phyloP scores from a whole-genome alignment of 2,329 filamentous ascomycete species.

The Pseudocercospora musae region DNA sequence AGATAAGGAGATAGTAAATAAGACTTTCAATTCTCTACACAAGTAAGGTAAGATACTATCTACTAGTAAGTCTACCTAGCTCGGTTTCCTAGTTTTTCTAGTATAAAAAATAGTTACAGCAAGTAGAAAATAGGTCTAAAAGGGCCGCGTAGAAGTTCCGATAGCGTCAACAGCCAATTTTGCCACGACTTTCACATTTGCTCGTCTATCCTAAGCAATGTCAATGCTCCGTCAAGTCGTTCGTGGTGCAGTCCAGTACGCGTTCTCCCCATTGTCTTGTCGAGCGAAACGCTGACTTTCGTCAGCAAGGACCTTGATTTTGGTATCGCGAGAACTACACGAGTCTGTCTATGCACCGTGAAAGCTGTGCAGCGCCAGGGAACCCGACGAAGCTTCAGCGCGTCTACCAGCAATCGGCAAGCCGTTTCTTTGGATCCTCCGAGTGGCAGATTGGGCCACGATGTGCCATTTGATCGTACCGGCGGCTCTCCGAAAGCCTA shows the following conservation, averaged over 20 bases:
- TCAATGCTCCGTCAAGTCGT: not conserved
- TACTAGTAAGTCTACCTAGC: no score
- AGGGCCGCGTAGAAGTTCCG: no score
- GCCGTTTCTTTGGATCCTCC: not conserved
- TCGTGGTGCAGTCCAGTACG: not conserved
- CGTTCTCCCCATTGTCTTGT: not conserved
- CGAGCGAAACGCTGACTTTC: not conserved
- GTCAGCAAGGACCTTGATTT: constrained; percentile 1
- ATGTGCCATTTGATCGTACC: constrained; percentile 17
- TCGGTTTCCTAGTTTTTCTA: no score
- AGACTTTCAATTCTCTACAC: no score
- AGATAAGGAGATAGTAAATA: no score
- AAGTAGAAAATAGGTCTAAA: no score
- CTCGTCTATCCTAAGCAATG: not conserved
- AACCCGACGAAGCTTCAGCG: not conserved
- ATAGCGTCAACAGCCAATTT: not conserved
- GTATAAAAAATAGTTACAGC: no score
- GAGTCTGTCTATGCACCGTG: not conserved
- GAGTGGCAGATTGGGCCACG: constrained; percentile 11
- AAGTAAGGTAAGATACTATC: no score
- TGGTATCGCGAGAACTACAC: not conserved
- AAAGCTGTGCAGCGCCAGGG: not conserved
- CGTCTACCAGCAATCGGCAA: not conserved
- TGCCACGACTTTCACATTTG: not conserved
- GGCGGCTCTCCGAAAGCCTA: constrained; percentile 15